Evolutionary conservation across 2,329 filamentous ascomycete species (phyloP), one percentile per base, ranked within the genome.

Genomic region (Septoria petroselini): DNA sequence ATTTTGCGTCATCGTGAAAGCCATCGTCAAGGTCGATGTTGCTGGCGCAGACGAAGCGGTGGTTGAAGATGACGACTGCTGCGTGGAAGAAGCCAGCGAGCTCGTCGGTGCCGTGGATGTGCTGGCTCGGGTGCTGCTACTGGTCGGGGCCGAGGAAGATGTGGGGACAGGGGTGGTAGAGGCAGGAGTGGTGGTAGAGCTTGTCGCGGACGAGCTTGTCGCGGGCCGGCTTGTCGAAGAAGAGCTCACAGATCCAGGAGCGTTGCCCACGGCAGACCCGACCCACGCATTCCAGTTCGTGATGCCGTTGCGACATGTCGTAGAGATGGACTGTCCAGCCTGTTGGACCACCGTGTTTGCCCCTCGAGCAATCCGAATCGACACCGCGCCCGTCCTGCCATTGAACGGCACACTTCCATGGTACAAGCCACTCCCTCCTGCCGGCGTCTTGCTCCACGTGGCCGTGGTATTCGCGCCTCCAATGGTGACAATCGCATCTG

Each of bases 251-350:
- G 42, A 14, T 11, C 31, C 25, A 7, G 42, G 25, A 4, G 33
- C 35, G 15, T 27, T 25, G 15, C 45, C 51, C 12, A 42, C 31
- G 3, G 25, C 43, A 15, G 47, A 48, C 11, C 55, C 57, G 5
- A 56, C 57, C 50, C 50, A 61, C 3, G 58, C 58, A 40, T 61
- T 59, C 51, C 55, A 61, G 33, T 59, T 59, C 37, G 46, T 55
- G 31, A 58, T 34, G 11, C 48, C 57, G 8, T 57, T 48, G 4
- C 44, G 41, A 29, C 58, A 61, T 25, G 25, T 46, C 6, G 64
- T 65, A 1, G 61, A 58, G 31, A 76, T 74, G 8, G 59, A 57
- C 7, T 69, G 68, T 1, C 72, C 72, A 2, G 62, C 68, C 4
- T 62, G 64, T 2, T 66, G 67, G 8, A 50, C 27, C 6, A 59